These are phyloP conservation scores for Cerrena zonata DNA, from an alignment of 1,284 basidiomycete species.

Conservation along the genomic window DNA sequence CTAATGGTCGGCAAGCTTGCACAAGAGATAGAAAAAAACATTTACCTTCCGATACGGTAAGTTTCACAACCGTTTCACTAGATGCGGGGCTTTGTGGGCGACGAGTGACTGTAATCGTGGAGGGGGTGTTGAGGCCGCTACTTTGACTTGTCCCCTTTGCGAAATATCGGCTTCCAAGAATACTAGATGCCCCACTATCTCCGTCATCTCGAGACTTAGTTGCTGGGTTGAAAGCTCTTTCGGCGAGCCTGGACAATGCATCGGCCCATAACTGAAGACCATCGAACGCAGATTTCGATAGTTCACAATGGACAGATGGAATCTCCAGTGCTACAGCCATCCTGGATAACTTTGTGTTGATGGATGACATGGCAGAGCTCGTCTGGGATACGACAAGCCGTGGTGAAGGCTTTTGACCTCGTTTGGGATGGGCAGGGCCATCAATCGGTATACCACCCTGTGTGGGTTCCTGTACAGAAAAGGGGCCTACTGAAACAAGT, in stretches of 20 bases:
- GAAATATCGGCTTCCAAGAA: conserved; percentile 83
- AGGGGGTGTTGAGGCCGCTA: conserved; percentile 34
- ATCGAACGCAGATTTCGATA: conserved; percentile 65
- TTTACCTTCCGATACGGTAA: conserved; percentile 55
- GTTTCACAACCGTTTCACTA: conserved; percentile 47
- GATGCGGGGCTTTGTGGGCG: conserved; percentile 20
- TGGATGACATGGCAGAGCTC: conserved; percentile 1
- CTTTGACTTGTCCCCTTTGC: conserved; percentile 43
- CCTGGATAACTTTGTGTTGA: conserved; percentile 22
- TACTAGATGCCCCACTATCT: conserved; percentile 54
- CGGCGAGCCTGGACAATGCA: conserved; percentile 69
- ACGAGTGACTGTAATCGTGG: conserved; percentile 19
- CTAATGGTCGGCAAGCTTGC: background rate
- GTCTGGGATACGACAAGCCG: conserved; percentile 10
- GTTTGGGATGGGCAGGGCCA: too few relatives aligned
- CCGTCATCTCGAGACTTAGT: conserved; percentile 24
- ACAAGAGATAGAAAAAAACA: background rate
- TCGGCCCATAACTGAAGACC: conserved; percentile 82
- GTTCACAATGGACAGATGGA: conserved; percentile 58
- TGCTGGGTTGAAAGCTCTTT: conserved; percentile 25
- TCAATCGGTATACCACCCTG: too few relatives aligned
- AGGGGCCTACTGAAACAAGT: conserved; percentile 1
- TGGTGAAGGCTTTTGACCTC: background rate
- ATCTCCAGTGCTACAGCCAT: conserved; percentile 50
- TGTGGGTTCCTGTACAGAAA: background rate